Evolutionary conservation across 2,329 filamentous ascomycete genomes (phyloP).

Genomic region (Diaporthe velutina): DNA sequence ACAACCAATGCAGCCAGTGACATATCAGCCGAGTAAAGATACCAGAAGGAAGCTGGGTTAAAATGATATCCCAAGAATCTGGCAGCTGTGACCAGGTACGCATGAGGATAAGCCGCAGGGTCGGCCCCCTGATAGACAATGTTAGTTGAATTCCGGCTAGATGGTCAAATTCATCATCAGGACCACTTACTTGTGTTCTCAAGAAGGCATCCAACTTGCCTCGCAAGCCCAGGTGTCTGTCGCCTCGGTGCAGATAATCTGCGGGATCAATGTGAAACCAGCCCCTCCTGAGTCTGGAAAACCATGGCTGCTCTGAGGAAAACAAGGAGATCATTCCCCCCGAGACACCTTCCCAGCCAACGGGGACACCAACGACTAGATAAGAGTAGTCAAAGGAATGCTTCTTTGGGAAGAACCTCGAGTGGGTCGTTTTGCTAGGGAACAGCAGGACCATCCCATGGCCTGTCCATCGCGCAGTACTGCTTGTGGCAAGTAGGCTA

Average conservation of each 20-base stretch:
- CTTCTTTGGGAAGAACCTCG: constrained; percentile 74
- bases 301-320: constrained; percentile 41
- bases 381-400: constrained; percentile 80
- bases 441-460: constrained; percentile 65
- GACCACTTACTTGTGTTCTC: constrained; percentile 62
- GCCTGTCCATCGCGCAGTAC: constrained; percentile 33
- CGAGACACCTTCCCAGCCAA: constrained; percentile 70
- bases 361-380: constrained; percentile 75
- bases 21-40: constrained; percentile 73
- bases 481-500: constrained; percentile 16
- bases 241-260: constrained; percentile 72
- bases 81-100: constrained; percentile 79
- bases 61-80: constrained; percentile 78
- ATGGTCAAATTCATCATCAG: constrained; percentile 38
- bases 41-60: constrained; percentile 85
- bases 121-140: constrained; percentile 63
- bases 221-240: constrained; percentile 65
- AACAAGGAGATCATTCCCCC: constrained; percentile 67
- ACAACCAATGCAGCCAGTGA: constrained; percentile 74
- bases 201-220: constrained; percentile 74
- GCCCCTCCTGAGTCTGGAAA: constrained; percentile 40
- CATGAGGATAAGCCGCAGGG: constrained; percentile 72
- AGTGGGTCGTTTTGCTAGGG: constrained; percentile 75
- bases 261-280: constrained; percentile 73
- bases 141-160: neutral